phyloP scores from a whole-genome alignment of 2,329 filamentous ascomycete genomes.

The Arachnopeziza araneosa region DNA sequence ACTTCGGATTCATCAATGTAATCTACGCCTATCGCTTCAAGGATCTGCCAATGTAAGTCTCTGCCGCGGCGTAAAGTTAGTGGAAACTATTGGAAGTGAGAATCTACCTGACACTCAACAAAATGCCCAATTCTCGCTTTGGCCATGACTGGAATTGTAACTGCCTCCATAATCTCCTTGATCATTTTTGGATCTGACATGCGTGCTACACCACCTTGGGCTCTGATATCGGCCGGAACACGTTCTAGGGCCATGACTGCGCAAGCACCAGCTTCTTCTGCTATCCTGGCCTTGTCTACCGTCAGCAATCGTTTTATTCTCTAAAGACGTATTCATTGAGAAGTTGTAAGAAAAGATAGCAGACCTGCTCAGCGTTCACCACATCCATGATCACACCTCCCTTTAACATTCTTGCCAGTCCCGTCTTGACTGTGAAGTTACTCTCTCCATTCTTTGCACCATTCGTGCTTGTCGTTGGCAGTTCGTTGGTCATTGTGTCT shows the following conservation, averaged over 20 bases:
- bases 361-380: slow-evolving; percentile 76
- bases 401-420: slow-evolving; percentile 96
- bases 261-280: slow-evolving; percentile 90
- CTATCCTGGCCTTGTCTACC: slow-evolving; percentile 70
- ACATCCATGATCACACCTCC: slow-evolving; percentile 99
- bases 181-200: slow-evolving; percentile 97
- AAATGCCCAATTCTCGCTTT: slow-evolving; percentile 98
- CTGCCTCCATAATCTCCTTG: slow-evolving; percentile 87
- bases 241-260: slow-evolving; percentile 99
- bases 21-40: slow-evolving; percentile 90
- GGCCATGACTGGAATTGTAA: slow-evolving; percentile 98
- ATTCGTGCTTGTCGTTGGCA: slow-evolving; percentile 34
- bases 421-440: slow-evolving; percentile 85
- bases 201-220: slow-evolving; percentile 85
- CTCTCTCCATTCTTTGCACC: slow-evolving; percentile 18
- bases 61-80: no score
- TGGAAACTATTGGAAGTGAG: no score
- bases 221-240: slow-evolving; percentile 92
- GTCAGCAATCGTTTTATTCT: slow-evolving; percentile 9
- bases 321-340: neutral
- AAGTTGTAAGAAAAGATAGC: neutral
- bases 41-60: slow-evolving; percentile 53
- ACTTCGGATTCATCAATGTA: slow-evolving; percentile 99
- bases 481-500: slow-evolving; percentile 34
- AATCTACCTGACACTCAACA: slow-evolving; percentile 77